phyloP scores from a whole-genome alignment of 768 basidiomycete genomes.

The Leccinum subgranulosum region DNA sequence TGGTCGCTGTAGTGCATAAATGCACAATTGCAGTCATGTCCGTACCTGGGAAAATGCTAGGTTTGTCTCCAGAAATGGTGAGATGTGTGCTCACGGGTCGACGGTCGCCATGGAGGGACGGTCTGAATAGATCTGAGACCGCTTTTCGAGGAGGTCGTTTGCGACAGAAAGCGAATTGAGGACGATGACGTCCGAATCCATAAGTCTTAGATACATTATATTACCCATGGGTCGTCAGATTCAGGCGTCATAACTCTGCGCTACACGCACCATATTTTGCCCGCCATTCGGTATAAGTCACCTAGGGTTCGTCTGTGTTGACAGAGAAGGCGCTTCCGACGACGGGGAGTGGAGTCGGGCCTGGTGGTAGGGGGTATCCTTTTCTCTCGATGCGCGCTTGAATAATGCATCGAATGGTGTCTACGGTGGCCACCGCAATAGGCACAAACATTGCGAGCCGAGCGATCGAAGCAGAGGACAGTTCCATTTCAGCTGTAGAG shows the following conservation, averaged over 20 bases:
- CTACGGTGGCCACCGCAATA: background rate
- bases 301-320: background rate
- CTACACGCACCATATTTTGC: background rate
- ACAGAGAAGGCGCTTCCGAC: background rate
- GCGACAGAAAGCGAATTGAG: background rate
- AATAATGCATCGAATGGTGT: background rate
- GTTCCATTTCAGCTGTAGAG: background rate
- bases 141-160: background rate
- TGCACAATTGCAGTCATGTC: background rate
- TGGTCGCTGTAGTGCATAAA: background rate
- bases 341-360: background rate
- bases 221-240: background rate
- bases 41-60: background rate
- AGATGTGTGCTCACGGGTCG: background rate
- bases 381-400: background rate
- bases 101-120: background rate
- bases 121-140: background rate
- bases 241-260: background rate
- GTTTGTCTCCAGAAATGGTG: background rate
- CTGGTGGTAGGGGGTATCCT: background rate
- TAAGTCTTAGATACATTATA: background rate
- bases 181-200: background rate
- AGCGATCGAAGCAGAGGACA: background rate
- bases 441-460: background rate
- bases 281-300: background rate